Base-by-base conservation (phyloP, 2,329 filamentous ascomycete species). In the Hypoxylon sp. region DNA sequence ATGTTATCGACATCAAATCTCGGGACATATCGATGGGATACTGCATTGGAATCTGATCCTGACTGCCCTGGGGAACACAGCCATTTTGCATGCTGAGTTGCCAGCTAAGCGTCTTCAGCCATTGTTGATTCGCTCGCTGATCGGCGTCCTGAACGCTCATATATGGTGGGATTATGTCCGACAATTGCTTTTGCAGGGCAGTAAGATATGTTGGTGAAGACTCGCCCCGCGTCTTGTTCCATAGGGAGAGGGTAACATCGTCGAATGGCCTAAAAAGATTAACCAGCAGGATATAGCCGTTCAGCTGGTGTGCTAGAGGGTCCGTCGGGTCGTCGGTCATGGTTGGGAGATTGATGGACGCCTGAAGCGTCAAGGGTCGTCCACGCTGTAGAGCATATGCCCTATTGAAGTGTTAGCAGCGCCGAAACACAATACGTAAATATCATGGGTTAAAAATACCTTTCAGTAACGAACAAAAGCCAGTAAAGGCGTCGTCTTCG, bases 331-430 rank as follows among this genome's bases (percentile, higher is more conserved):
- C 87, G 39, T 91, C 88, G 39, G 82, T 82, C 39, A 88, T 79
- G 0, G 87, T 85, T 3, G 90, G 89, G n/a, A 87, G 84, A 59
- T 85, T 88, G 70, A 93, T 88, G 3, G 88, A 89, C 45, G 90
- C 85, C 75, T 90, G 89, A 5, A 94, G 83, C 41, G 90, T 90
- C 50, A 93, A 79, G 12, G 91, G 91, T 46, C 89, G 87, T 69
- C 87, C 86, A 73, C 90, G 87, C 75, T 91, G 88, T 29, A 94
- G 81, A 52, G 90, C 90, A 75, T 93, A 93, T 11, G 90, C 87
- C 77, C 88, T 84, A 27, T n/a, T 63, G 54, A 51, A 66, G 63
- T 66, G 43, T 70, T 51, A 58, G 37, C 23, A 43, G 55, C 3
- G 27, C 37, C 37, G 11, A 32, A 25, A 57, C 19, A 16, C 4